Base-by-base conservation (phyloP, 371 early-diverging fungal genomes). In the Syncephalastrum monosporum region DNA sequence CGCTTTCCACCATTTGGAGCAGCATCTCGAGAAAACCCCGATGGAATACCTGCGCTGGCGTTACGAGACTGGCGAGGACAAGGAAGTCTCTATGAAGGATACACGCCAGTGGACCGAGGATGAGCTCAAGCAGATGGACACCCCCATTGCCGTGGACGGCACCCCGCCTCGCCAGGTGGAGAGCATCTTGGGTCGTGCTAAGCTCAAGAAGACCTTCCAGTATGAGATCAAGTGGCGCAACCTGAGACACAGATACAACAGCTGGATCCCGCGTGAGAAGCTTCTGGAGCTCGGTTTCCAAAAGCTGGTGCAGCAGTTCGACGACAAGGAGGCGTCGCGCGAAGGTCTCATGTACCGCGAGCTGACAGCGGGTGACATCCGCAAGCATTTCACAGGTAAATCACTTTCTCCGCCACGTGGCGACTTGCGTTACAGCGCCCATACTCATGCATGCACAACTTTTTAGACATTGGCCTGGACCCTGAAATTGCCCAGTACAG, bases 21-120 rank as follows among this genome's bases (percentile, higher is more conserved):
- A 89, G 68, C 92, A 91, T 64, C 65, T 89, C 54, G 90, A 90
- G 58, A 79, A 84, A 69, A 89, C 92, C 2, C 89, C 92, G 50
- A 89, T 88, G 70, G 84, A 87, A 50, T 91, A 91, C 63, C 74
- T 91, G 51, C 88, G 87, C 60, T 91, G 92, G 92, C 88, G 92
- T 72, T 91, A 88, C 67, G 81, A 83, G 49, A 77, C 78, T 17
- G 92, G 92, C 61, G 87, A 89, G 57, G 92, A 91, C 65, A 84
- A 86, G 56, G 92, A 91, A 72, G 82, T 89, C 14, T 71, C 86
- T 24, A 83, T 86, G 61, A 91, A 91, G 81, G 86, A 82, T 50
- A 82, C 88, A 1, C 80, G 88, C 49, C 72, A 82, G 41, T 71
- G 89, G 75, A 82, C 83, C 12, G 85, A 81, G 15, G 89, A 88